Evolutionary conservation across 2,329 filamentous ascomycete genomes (phyloP), one percentile per base, ranked within the genome.

Genomic region (Phyllosticta capitalensis): DNA sequence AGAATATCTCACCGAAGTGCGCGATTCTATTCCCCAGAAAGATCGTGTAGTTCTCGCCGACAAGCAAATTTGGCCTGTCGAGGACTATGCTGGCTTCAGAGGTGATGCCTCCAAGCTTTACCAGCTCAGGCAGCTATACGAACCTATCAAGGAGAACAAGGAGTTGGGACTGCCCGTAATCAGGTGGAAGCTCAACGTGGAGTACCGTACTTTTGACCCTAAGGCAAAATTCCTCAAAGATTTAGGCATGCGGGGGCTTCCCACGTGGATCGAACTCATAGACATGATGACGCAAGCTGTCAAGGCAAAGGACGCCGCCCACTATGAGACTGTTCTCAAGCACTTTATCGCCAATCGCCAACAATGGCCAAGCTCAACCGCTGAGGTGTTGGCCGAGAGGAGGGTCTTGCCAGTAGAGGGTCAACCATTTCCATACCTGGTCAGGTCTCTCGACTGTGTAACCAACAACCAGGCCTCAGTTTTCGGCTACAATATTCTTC

Each of bases 1-100:
- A 72, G 92, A 91, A 66, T 99, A 99, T 67, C 82, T 99, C 51
- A 84, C 92, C 10, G 95, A 92, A 9, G 94, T 99, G 26, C 85
- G 84, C 62, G 83, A 89, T 56, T 94, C 99, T 65, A 96, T 99
- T 61, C 94, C 94, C 0, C 73, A 76, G 9, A 86, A 86, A 55
- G 94, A 99, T 70, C 59, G 54, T 14, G 50, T 21, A 2, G 17
- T 54, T 64, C 53, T 60, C 5, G 68, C 51, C 71, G 82, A 64
- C 83, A 87, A 63, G 70, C 71, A 52, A 24, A 60, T 60, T n/a
- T 60, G 58, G 58, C 58, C 58, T 5, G 54, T 56, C 5, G 58
- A 60, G 20, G 54, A 56, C 14, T 60, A 60, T 54, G 30, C 58
- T 12, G 54, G 54, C 14, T 14, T 61, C 61, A 9, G 58, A 60